A percentile compares a stretch with the other conserved stretches of the same genome.
These are phyloP conservation scores for Rhytidiadelphus loreus DNA, from an alignment of 225 moss, liverwort and hornwort species.

Conservation along the genomic window DNA sequence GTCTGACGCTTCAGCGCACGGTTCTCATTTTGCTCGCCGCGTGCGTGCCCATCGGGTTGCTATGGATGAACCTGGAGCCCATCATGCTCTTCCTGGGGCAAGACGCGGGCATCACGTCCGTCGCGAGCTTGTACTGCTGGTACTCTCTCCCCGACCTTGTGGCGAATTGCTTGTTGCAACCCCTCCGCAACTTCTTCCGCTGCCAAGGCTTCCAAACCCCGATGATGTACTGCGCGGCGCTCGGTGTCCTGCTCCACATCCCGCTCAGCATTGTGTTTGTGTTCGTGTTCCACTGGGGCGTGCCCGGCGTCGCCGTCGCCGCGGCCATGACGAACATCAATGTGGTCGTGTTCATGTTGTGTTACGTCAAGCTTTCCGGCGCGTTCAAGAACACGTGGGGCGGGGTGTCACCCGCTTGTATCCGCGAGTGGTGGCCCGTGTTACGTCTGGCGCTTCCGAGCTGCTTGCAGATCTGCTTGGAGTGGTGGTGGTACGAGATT, in stretches of 20 bases:
- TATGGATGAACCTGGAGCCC: conserved; percentile 64
- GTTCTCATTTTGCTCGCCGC: conserved; percentile 62
- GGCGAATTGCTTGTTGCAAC: conserved; percentile 73
- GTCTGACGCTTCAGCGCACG: conserved; percentile 74
- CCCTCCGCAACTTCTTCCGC: conserved; percentile 77
- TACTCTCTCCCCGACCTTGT: conserved; percentile 79
- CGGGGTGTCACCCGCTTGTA: conserved; percentile 38
- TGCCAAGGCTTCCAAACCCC: conserved; percentile 67
- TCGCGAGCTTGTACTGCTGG: conserved; percentile 73
- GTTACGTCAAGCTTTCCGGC: conserved; percentile 54
- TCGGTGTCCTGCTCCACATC: conserved; percentile 63
- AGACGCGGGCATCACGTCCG: conserved; percentile 60
- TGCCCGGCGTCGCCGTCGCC: conserved; percentile 78
- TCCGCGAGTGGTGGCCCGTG: conserved; percentile 75
- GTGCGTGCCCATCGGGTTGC: conserved; percentile 57
- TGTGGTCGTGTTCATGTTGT: conserved; percentile 60
- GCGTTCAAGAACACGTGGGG: conserved; percentile 73
- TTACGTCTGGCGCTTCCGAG: conserved; percentile 73
- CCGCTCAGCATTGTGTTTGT: conserved; percentile 73
- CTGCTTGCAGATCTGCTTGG: conserved; percentile 77
- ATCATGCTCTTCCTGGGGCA: conserved; percentile 70
- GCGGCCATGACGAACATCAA: conserved; percentile 86
- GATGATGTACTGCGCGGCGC: conserved; percentile 68
- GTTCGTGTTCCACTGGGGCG: conserved; percentile 41
- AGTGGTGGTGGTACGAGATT: conserved; percentile 99